Conservation (phyloP, 2,329 filamentous ascomycete genomes). For the Sordariomycetes sp. region DNA sequence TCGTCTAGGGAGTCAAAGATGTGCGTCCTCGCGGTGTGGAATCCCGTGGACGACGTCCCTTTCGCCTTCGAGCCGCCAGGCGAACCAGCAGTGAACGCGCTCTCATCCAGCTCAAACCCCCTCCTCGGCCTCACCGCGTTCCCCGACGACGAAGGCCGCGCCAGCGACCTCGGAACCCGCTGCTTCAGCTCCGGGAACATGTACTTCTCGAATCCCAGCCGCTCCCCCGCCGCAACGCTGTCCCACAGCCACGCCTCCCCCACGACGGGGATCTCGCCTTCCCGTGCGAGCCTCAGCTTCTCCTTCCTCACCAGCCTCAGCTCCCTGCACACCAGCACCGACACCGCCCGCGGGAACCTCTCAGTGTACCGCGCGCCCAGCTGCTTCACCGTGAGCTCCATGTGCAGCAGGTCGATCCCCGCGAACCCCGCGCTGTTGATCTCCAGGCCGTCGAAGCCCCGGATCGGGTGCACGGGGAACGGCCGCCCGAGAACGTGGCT, state of each 20-base stretch:
- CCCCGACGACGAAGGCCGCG: constrained; percentile 1
- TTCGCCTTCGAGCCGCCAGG: background rate
- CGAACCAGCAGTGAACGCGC: background rate
- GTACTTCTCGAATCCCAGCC: constrained; percentile 32
- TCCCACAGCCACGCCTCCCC: constrained; percentile 75
- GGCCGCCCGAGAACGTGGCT: constrained; percentile 67
- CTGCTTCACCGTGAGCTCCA: constrained; percentile 64
- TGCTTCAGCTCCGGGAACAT: constrained; percentile 34
- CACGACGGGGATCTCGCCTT: constrained; percentile 74
- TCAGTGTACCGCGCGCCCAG: constrained; percentile 77
- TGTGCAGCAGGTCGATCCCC: constrained; percentile 75
- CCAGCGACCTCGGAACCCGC: constrained; percentile 5
- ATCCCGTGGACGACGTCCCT: background rate
- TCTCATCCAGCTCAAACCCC: background rate
- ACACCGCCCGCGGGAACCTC: constrained; percentile 59
- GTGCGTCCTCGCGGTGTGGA: constrained; percentile 4
- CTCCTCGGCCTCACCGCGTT: constrained; percentile 4
- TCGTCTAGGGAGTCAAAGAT: constrained; percentile 7
- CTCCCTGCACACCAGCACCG: constrained; percentile 64
- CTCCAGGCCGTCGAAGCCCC: constrained; percentile 56
- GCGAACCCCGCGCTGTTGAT: constrained; percentile 77
- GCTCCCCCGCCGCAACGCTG: constrained; percentile 52
- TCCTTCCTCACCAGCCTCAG: constrained; percentile 49
- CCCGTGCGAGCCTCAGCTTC: constrained; percentile 67
- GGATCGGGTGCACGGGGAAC: constrained; percentile 59